phyloP scores from a whole-genome alignment of 495 filamentous ascomycete species.

The Trichoderma parareesei region DNA sequence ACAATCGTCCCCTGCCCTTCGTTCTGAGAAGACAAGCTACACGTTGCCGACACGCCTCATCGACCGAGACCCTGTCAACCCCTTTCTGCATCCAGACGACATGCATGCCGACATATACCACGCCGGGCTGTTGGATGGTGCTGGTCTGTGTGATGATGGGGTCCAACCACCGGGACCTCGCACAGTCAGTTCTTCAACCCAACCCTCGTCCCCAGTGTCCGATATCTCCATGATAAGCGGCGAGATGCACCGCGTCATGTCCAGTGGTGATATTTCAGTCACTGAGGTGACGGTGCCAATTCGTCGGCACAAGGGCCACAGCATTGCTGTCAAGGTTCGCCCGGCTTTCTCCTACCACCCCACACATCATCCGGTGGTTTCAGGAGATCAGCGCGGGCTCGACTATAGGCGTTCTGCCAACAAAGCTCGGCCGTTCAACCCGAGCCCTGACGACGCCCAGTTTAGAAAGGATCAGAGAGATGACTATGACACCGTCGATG shows the following conservation, averaged over 20 bases:
- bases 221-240: background rate
- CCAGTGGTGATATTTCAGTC: conserved; percentile 22
- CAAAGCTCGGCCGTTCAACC: background rate
- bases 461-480: background rate
- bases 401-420: conserved; percentile 2
- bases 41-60: background rate
- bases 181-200: background rate
- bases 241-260: conserved; percentile 18
- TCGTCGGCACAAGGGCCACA: conserved; percentile 24
- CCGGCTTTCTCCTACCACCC: conserved; percentile 15
- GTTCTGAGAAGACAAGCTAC: background rate
- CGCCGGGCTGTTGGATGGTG: background rate
- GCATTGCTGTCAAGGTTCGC: conserved; percentile 25
- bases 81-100: background rate
- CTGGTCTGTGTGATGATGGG: background rate
- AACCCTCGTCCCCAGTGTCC: background rate
- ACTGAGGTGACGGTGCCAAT: conserved; percentile 23
- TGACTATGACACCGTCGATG: background rate
- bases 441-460: background rate
- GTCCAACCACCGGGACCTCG: background rate
- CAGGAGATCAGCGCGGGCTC: background rate
- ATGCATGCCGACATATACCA: background rate
- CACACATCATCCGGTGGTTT: background rate
- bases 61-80: background rate
- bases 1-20: background rate